A percentile compares a stretch with the other conserved stretches of the same genome.
These are phyloP conservation scores for Rhodomyrtus psidioides DNA, from an alignment of 441 rosid genomes.

Conservation along the genomic window DNA sequence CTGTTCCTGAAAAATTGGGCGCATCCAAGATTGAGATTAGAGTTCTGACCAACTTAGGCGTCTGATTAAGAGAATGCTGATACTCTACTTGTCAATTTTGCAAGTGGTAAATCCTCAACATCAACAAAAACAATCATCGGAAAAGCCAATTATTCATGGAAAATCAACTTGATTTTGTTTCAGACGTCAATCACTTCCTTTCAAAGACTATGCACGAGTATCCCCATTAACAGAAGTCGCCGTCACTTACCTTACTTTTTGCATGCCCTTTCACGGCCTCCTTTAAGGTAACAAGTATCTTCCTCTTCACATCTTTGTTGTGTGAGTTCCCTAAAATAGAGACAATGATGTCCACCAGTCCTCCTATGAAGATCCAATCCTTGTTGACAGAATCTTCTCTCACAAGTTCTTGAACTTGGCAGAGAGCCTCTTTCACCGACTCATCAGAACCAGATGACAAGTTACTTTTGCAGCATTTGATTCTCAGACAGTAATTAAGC, in stretches of 20 bases:
- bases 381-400: conserved; percentile 50
- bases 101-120: not conserved
- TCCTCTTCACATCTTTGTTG: conserved; percentile 40
- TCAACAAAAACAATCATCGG: not conserved
- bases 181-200: not conserved
- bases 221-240: not conserved
- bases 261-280: conserved; percentile 42
- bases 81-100: not conserved
- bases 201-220: not conserved
- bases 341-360: conserved; percentile 36
- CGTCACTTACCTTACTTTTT: conserved; percentile 40
- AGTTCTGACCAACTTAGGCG: not conserved
- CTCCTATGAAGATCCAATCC: conserved; percentile 57
- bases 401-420: conserved; percentile 48
- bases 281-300: conserved; percentile 41
- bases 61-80: not conserved
- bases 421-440: conserved; percentile 32
- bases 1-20: conserved; percentile 29
- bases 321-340: conserved; percentile 37
- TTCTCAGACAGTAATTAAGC: conserved; percentile 52
- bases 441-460: conserved; percentile 32
- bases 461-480: conserved; percentile 40
- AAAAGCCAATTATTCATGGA: not conserved
- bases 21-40: not conserved
- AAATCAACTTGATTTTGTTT: not conserved